These are phyloP conservation scores for Xylaria flabelliformis DNA, from an alignment of 495 filamentous ascomycete genomes.

Conservation along the genomic window DNA sequence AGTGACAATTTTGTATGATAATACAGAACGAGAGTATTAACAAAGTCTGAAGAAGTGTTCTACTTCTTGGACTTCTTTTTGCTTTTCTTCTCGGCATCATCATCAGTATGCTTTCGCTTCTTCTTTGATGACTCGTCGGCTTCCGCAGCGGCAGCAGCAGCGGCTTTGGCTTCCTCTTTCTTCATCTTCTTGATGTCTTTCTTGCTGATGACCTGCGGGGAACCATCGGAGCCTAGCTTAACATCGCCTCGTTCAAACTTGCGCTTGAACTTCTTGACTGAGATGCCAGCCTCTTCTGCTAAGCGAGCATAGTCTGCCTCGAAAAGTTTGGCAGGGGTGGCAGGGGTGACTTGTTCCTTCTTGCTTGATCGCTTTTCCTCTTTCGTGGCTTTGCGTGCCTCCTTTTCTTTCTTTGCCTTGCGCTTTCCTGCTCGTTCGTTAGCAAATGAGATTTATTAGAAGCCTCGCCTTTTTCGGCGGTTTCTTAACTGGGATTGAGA, in stretches of 20 bases:
- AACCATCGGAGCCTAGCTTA: constrained; percentile 62
- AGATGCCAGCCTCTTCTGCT: constrained; percentile 68
- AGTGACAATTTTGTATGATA: constrained; percentile 38
- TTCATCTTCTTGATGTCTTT: constrained; percentile 79
- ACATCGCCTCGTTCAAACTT: constrained; percentile 75
- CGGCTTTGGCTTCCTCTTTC: constrained; percentile 65
- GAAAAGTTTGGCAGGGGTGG: constrained; percentile 42
- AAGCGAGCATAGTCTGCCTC: constrained; percentile 59
- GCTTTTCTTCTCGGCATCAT: constrained; percentile 52
- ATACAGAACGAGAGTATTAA: constrained; percentile 38
- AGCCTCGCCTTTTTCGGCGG: neutral
- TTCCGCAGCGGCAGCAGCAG: constrained; percentile 29
- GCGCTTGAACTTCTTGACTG: constrained; percentile 72
- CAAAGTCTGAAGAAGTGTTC: constrained; percentile 37
- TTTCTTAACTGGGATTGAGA: constrained; percentile 23
- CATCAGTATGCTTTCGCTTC: constrained; percentile 43
- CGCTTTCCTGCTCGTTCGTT: constrained; percentile 52
- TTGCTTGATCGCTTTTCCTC: constrained; percentile 53
- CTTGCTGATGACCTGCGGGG: constrained; percentile 68
- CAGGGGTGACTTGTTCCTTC: constrained; percentile 48
- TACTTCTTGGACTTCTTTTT: constrained; percentile 55
- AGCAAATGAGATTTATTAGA: constrained; percentile 35
- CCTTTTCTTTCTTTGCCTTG: constrained; percentile 54
- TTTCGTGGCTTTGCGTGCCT: constrained; percentile 41
- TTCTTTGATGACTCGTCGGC: constrained; percentile 34